Evolutionary conservation across 164 flowering plant genomes (phyloP), one percentile per base, ranked within the genome.

Genomic region (Berberis vulgaris): DNA sequence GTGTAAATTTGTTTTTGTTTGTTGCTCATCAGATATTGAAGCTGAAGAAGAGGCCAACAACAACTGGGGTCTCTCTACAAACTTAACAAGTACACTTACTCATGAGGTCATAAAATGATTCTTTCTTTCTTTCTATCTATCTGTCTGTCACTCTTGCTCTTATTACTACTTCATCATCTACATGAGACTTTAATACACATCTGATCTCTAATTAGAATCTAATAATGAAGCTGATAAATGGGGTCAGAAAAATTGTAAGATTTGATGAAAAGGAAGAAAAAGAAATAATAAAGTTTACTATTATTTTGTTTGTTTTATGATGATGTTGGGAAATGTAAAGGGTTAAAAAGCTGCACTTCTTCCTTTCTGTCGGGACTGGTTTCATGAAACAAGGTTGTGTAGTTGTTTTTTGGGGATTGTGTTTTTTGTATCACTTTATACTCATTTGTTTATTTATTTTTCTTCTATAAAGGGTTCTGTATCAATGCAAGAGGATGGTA

Each of bases 341-440:
- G 65, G 77, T 65, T 68, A 50, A 84, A 88, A 88, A 77, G 88
- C 87, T 86, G 54, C 54, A 64, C 45, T 82, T 73, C 86, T 75
- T 82, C 85, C 86, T 79, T 84, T 81, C 84, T 86, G 91, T 84
- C 88, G 87, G 88, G 66, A 70, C 75, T 41, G 11, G 46, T 64
- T 44, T 81, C 67, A 58, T 71, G 82, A 75, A 79, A 76, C 67
- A 58, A 61, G 70, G 61, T 54, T 67, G 67, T 65, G 61, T 77
- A 52, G 74, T 77, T 65, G 79, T 76, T 63, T 49, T 59, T 26
- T 26, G 4, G 46, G 45, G 70, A 72, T 67, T 41, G 49, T 49
- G 1, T 45, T 42, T 55, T 7, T 61, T 60, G 26, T 26, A 12
- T 7, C 40, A 26, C 12, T 42, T 0, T 1, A 59, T 39, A 10